Percentiles rank a stretch among this genome's conserved stretches.
Conservation (phyloP, 208 protist species). For the Leishmania turanica region DNA sequence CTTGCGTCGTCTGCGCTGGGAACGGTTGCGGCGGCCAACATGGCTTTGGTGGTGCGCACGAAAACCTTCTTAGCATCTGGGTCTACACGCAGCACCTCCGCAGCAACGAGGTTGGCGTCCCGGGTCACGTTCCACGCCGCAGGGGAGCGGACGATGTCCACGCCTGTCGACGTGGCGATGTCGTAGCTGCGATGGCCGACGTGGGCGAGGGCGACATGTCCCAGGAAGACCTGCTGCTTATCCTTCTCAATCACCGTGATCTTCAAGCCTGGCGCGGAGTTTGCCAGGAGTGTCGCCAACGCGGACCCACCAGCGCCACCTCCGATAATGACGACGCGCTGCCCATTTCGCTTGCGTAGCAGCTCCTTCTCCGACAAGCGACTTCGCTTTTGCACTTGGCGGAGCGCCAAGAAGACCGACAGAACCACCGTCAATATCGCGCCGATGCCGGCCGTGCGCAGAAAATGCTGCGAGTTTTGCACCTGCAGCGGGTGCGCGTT, state of each 20-base stretch:
- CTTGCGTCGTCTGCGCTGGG: conserved; percentile 3
- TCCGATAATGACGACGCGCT: conserved; percentile 79
- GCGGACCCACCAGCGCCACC: conserved; percentile 67
- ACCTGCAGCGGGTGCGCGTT: conserved; percentile 60
- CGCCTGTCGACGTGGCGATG: conserved; percentile 67
- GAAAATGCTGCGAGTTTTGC: conserved; percentile 53
- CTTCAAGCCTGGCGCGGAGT: conserved; percentile 45
- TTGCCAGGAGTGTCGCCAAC: conserved; percentile 61
- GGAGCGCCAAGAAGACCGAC: conserved; percentile 41
- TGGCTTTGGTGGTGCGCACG: conserved; percentile 36
- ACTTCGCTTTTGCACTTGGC: conserved; percentile 44
- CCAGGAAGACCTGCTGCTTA: conserved; percentile 61
- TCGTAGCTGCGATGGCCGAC: conserved; percentile 91
- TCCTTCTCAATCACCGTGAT: conserved; percentile 87
- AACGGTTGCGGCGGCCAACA: conserved; percentile 13
- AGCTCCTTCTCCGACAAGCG: conserved; percentile 38
- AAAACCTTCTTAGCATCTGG: conserved; percentile 51
- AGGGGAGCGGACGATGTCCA: conserved; percentile 72
- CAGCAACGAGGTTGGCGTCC: conserved; percentile 66
- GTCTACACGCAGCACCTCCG: conserved; percentile 61
- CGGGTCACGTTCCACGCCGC: conserved; percentile 82
- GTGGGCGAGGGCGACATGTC: conserved; percentile 65
- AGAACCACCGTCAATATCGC: conserved; percentile 37
- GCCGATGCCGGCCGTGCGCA: conserved; percentile 31
- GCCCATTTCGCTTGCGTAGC: conserved; percentile 32